Conservation (phyloP, 495 filamentous ascomycete species). For the Neurospora sp. region DNA sequence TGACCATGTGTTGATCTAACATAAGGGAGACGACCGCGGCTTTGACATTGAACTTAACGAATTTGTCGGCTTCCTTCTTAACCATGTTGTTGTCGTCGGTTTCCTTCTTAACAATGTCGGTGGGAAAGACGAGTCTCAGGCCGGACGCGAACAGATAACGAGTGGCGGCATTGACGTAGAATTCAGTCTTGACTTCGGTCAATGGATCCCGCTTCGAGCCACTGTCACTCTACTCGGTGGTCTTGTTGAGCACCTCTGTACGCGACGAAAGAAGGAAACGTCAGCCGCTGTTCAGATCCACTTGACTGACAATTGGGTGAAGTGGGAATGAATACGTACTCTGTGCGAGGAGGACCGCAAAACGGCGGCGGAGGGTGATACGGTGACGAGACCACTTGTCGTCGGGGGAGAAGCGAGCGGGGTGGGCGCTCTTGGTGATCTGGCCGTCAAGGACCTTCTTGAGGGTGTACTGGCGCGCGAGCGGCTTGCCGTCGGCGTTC, state of each 20-base stretch:
- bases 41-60: not conserved
- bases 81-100: not conserved
- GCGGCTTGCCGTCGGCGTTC: constrained; percentile 60
- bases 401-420: constrained; percentile 92
- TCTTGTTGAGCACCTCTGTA: not conserved
- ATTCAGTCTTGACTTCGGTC: not conserved
- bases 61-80: not conserved
- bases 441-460: constrained; percentile 68
- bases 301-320: not conserved
- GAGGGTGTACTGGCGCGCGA: constrained; percentile 59
- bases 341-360: constrained; percentile 75
- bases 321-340: constrained; percentile 36
- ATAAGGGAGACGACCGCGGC: not conserved
- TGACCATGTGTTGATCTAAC: not conserved
- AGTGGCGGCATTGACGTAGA: not conserved
- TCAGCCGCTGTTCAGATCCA: not conserved
- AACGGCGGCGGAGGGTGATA: constrained; percentile 86
- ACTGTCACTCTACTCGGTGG: not conserved
- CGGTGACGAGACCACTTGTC: constrained; percentile 95
- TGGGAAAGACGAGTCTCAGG: not conserved
- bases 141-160: not conserved
- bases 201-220: not conserved
- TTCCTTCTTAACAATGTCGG: not conserved
- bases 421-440: constrained; percentile 92
- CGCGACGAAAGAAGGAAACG: not conserved